Conservation (phyloP, 225 moss, liverwort and hornwort species). For the Bryum argenteum region DNA sequence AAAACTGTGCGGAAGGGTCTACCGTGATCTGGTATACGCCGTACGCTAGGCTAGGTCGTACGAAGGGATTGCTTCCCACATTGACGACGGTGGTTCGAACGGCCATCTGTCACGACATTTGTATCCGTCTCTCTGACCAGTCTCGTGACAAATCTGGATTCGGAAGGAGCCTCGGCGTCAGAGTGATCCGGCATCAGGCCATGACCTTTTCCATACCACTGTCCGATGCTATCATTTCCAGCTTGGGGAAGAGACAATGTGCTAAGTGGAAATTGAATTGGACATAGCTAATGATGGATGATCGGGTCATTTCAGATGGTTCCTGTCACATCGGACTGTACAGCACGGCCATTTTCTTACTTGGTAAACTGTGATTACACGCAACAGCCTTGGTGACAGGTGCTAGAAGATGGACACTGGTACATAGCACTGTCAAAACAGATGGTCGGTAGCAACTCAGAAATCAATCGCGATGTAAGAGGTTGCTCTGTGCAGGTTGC, state of each 20-base stretch:
- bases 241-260: constrained; percentile 18
- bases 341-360: background rate
- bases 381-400: constrained; percentile 29
- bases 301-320: constrained; percentile 6
- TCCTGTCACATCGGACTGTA: constrained; percentile 15
- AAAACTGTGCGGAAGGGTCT: constrained; percentile 22
- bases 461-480: constrained; percentile 26
- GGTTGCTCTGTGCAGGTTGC: constrained; percentile 17
- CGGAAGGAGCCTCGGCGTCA: constrained; percentile 2
- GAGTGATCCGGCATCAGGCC: background rate
- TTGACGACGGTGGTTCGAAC: constrained; percentile 8
- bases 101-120: constrained; percentile 4
- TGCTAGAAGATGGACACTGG: constrained; percentile 20
- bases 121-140: constrained; percentile 14
- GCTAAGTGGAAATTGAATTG: background rate
- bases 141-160: constrained; percentile 7
- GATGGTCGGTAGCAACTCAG: constrained; percentile 10
- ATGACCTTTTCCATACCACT: constrained; percentile 5
- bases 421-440: constrained; percentile 6
- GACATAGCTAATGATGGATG: constrained; percentile 1
- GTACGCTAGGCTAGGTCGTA: constrained; percentile 31
- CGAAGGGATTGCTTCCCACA: constrained; percentile 13
- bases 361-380: constrained; percentile 25
- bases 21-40: constrained; percentile 39
- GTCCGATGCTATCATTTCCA: constrained; percentile 22